phyloP scores from a whole-genome alignment of 2,329 filamentous ascomycete genomes.

The Septoria petroselini region DNA sequence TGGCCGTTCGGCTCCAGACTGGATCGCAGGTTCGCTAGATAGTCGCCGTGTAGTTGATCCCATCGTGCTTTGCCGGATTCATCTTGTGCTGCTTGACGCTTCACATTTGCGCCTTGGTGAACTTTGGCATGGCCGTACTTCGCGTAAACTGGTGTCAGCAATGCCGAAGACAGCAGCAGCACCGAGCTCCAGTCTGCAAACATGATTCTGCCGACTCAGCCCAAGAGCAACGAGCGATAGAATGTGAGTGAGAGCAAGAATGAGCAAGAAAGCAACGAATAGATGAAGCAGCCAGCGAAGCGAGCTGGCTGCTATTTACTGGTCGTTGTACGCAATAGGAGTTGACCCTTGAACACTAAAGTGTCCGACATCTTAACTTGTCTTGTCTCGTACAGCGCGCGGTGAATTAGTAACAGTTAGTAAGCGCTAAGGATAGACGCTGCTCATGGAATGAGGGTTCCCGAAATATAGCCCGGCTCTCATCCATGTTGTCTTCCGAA shows the following conservation, averaged over 20 bases:
- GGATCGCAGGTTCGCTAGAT: constrained; percentile 11
- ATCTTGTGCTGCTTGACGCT: constrained; percentile 6
- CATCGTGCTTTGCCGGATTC: constrained; percentile 16
- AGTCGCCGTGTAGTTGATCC: constrained; percentile 15
- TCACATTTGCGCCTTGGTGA: neutral
- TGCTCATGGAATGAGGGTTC: neutral
- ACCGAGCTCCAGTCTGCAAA: constrained; percentile 7
- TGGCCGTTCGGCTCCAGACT: constrained; percentile 15
- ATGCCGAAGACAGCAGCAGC: constrained; percentile 4
- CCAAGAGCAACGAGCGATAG: neutral
- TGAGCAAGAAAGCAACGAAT: constrained; percentile 1
- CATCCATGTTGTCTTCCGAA: neutral
- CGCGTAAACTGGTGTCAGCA: neutral
- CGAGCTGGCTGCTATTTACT: no score
- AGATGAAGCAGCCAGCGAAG: no score
- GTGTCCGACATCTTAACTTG: no score
- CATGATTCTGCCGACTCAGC: constrained; percentile 6
- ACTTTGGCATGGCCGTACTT: neutral
- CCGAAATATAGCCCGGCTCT: neutral
- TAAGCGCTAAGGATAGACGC: neutral
- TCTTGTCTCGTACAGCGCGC: neutral
- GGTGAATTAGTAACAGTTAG: no score
- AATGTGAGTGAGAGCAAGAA: constrained; percentile 1
- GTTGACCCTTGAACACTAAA: no score
- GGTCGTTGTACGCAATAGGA: no score